These are phyloP conservation scores for Balamuthia mandrillaris DNA, from an alignment of 208 protist genomes.

Conservation along the genomic window DNA sequence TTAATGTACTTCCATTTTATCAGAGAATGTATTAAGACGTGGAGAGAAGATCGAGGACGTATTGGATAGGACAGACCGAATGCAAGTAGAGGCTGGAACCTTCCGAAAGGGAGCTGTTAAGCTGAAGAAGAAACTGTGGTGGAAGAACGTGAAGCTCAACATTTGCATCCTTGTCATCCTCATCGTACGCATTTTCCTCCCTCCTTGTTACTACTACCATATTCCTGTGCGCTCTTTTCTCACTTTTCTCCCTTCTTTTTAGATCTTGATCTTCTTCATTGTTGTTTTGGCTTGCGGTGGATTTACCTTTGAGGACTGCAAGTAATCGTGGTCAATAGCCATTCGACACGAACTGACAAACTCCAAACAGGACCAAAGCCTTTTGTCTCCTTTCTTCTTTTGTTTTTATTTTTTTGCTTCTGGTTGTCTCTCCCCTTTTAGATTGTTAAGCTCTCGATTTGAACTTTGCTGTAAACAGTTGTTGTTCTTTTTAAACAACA, in stretches of 20 bases:
- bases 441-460: no score
- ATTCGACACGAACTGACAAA: background rate
- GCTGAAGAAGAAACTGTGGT: background rate
- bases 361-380: background rate
- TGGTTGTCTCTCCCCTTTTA: no score
- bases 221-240: background rate
- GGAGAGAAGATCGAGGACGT: conserved; percentile 29
- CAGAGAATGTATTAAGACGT: background rate
- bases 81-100: background rate
- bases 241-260: background rate
- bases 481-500: background rate
- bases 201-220: background rate
- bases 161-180: no score
- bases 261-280: conserved; percentile 24
- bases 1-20: background rate
- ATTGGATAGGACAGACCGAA: background rate
- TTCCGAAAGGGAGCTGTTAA: background rate
- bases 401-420: no score
- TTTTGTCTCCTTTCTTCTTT: no score
- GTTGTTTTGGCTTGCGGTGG: conserved; percentile 25
- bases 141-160: conserved; percentile 24
- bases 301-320: background rate
- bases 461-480: background rate
- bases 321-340: background rate
- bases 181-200: no score